These are phyloP conservation scores for Colletotrichum chrysophilum DNA, from an alignment of 2,329 filamentous ascomycete genomes.

Conservation along the genomic window DNA sequence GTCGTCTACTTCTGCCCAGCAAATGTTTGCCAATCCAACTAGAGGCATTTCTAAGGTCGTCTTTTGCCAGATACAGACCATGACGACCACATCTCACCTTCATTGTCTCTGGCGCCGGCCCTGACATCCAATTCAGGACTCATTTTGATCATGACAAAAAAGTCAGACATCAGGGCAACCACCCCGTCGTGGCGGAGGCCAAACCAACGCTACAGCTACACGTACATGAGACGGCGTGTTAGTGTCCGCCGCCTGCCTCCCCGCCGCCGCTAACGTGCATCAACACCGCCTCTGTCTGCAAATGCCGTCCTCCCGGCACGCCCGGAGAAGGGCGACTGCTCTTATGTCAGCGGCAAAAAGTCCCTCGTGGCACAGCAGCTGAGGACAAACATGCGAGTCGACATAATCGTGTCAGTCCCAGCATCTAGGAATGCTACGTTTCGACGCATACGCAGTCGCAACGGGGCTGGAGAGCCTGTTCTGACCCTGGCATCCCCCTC, in stretches of 20 bases:
- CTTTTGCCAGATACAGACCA: background rate
- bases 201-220: background rate
- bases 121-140: background rate
- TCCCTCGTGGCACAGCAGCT: background rate
- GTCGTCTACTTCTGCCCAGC: background rate
- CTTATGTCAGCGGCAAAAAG: conserved; percentile 7
- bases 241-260: background rate
- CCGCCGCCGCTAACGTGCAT: background rate
- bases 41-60: background rate
- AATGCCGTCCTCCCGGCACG: conserved; percentile 1
- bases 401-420: background rate
- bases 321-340: background rate
- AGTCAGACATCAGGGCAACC: background rate
- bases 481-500: background rate
- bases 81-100: background rate
- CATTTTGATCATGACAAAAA: background rate
- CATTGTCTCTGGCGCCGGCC: background rate
- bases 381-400: background rate
- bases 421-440: background rate
- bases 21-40: background rate
- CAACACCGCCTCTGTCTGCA: conserved; percentile 1
- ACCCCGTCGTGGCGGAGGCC: background rate
- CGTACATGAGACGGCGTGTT: background rate
- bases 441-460: background rate
- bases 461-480: conserved; percentile 1